Evolutionary conservation across 78 protist species (phyloP).

Genomic region (Dictyostelium firmibasis): DNA sequence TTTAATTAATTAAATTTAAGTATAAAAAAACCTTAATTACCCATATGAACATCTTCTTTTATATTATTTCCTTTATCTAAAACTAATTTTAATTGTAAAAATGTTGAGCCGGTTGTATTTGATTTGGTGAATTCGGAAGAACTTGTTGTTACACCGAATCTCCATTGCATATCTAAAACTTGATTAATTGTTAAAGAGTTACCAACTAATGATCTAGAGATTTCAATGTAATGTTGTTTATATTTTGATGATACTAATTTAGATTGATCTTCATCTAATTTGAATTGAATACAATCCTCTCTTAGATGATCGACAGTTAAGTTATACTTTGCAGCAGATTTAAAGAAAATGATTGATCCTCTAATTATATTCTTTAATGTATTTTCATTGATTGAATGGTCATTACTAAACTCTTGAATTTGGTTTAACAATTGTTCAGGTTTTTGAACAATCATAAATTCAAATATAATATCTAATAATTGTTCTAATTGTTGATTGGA

Average conservation of each 20-base stretch:
- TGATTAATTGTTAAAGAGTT: slow-evolving; percentile 67
- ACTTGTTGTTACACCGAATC: slow-evolving; percentile 80
- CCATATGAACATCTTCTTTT: slow-evolving; percentile 76
- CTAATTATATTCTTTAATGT: slow-evolving; percentile 42
- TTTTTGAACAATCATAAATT: slow-evolving; percentile 45
- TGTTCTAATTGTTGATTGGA: background rate
- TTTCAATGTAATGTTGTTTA: slow-evolving; percentile 50
- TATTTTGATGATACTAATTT: slow-evolving; percentile 40
- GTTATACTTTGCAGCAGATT: slow-evolving; percentile 41
- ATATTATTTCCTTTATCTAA: slow-evolving; percentile 76
- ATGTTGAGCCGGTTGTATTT: slow-evolving; percentile 37
- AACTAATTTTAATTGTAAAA: slow-evolving; percentile 73
- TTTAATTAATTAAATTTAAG: too few species aligned
- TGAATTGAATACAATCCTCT: slow-evolving; percentile 52
- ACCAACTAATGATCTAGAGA: slow-evolving; percentile 78
- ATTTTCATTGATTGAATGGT: slow-evolving; percentile 51
- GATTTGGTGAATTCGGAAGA: background rate
- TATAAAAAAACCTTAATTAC: slow-evolving; percentile 14
- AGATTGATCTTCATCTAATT: slow-evolving; percentile 59
- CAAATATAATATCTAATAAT: slow-evolving; percentile 47
- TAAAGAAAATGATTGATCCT: slow-evolving; percentile 39
- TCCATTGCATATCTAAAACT: slow-evolving; percentile 84
- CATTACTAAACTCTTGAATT: background rate
- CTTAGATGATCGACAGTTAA: slow-evolving; percentile 34
- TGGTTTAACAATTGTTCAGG: slow-evolving; percentile 4